Evolutionary conservation across 306 rosid genomes (phyloP).

Genomic region (Cucumis melo): DNA sequence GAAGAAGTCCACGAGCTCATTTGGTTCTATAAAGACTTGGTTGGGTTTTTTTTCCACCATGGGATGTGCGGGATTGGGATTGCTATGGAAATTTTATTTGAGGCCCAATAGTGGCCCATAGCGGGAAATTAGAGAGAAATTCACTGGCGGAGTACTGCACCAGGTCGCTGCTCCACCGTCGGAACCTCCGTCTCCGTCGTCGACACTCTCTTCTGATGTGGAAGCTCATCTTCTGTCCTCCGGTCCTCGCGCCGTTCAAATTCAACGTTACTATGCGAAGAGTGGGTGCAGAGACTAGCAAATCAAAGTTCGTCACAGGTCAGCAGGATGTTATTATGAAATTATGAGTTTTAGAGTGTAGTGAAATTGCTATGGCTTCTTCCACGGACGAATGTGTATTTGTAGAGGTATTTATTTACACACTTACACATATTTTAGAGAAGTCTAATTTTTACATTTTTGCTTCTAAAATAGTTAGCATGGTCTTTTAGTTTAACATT

Average conservation of each 20-base stretch:
- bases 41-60: too few species aligned
- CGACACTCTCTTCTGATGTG: neutral
- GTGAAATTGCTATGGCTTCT: neutral
- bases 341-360: neutral
- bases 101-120: neutral
- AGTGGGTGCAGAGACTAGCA: conserved; percentile 46
- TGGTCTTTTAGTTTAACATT: too few species aligned
- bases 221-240: neutral
- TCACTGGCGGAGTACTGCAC: neutral
- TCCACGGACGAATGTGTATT: neutral
- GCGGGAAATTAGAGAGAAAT: neutral
- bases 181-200: too few species aligned
- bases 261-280: conserved; percentile 9
- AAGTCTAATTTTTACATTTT: too few species aligned
- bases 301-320: neutral
- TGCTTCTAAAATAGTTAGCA: too few species aligned
- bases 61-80: too few species aligned
- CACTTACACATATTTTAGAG: too few species aligned
- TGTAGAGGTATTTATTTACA: too few species aligned
- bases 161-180: neutral
- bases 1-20: too few species aligned
- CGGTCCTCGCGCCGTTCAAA: neutral
- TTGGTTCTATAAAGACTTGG: too few species aligned
- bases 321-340: neutral
- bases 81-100: too few species aligned